Percentiles rank a stretch among this genome's conserved stretches.
Conservation (phyloP, 768 basidiomycete species). For the Kockovaella imperatae region DNA sequence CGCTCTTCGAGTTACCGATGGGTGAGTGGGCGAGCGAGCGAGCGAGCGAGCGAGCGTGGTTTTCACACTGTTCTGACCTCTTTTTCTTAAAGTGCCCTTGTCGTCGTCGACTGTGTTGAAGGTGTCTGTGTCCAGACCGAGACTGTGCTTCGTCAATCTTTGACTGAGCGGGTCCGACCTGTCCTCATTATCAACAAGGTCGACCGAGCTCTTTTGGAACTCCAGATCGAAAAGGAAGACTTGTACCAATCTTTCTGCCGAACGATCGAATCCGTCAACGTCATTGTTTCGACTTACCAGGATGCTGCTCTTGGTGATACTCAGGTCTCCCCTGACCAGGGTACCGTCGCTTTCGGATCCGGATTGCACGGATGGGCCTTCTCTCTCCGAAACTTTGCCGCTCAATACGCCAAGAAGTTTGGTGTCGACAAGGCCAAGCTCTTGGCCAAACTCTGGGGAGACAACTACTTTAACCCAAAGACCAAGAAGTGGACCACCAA, state of each 20-base stretch:
- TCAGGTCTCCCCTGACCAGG: slow-evolving; percentile 97
- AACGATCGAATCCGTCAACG: slow-evolving; percentile 95
- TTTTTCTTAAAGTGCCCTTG: slow-evolving; percentile 63
- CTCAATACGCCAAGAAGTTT: slow-evolving; percentile 93
- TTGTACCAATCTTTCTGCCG: slow-evolving; percentile 97
- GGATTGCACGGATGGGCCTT: slow-evolving; percentile 99
- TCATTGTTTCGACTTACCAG: slow-evolving; percentile 95
- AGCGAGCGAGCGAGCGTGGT: too few relatives aligned
- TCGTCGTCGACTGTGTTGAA: slow-evolving; percentile 98
- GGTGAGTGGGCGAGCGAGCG: too few relatives aligned
- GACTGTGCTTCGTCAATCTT: slow-evolving; percentile 94
- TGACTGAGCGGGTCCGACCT: slow-evolving; percentile 97
- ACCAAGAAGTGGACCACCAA: slow-evolving; percentile 95
- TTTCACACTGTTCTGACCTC: neutral
- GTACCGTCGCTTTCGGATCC: slow-evolving; percentile 97
- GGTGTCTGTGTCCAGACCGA: slow-evolving; percentile 99
- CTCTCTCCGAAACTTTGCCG: slow-evolving; percentile 94
- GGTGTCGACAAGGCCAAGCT: slow-evolving; percentile 99
- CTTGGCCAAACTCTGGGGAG: slow-evolving; percentile 96
- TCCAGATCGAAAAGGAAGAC: slow-evolving; percentile 92
- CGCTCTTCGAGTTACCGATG: slow-evolving; percentile 98
- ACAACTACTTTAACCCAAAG: slow-evolving; percentile 97
- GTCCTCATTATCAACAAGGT: slow-evolving; percentile 99
- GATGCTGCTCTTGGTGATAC: slow-evolving; percentile 91
- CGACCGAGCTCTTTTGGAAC: slow-evolving; percentile 96